Evolutionary conservation across 164 flowering plant genomes (phyloP).

Genomic region (Saururus chinensis): DNA sequence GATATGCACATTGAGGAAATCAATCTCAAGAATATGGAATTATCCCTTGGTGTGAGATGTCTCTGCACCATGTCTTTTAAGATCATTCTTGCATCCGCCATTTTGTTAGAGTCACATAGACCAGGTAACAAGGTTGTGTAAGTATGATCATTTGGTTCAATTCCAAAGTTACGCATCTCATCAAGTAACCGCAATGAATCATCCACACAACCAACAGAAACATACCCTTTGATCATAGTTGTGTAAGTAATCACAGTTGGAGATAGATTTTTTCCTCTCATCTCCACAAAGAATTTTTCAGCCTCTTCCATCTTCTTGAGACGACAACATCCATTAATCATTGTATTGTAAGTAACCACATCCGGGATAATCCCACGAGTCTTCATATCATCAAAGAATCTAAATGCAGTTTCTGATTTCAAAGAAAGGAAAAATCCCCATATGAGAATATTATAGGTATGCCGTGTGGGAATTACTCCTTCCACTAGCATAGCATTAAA

Average conservation of each 20-base stretch:
- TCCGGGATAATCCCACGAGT: slow-evolving; percentile 48
- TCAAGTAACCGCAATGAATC: slow-evolving; percentile 55
- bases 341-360: slow-evolving; percentile 63
- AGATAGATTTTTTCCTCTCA: slow-evolving; percentile 52
- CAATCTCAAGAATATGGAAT: slow-evolving; percentile 52
- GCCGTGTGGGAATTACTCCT: slow-evolving; percentile 63
- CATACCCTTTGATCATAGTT: slow-evolving; percentile 83
- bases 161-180: slow-evolving; percentile 59
- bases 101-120: slow-evolving; percentile 66
- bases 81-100: slow-evolving; percentile 50
- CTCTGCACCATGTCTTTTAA: slow-evolving; percentile 65
- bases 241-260: slow-evolving; percentile 79
- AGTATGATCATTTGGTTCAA: slow-evolving; percentile 63
- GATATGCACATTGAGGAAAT: slow-evolving; percentile 48
- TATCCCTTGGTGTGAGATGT: slow-evolving; percentile 56
- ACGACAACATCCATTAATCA: slow-evolving; percentile 68
- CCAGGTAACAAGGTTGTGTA: slow-evolving; percentile 74
- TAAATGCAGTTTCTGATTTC: slow-evolving; percentile 53
- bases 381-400: slow-evolving; percentile 86
- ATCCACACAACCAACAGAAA: slow-evolving; percentile 50
- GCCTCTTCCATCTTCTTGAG: slow-evolving; percentile 66
- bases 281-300: slow-evolving; percentile 61
- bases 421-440: slow-evolving; percentile 80
- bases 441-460: slow-evolving; percentile 68
- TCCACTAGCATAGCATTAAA: slow-evolving; percentile 76